Evolutionary conservation across 352 stramenopile genomes (phyloP).

Genomic region (Phytophthora melonis): DNA sequence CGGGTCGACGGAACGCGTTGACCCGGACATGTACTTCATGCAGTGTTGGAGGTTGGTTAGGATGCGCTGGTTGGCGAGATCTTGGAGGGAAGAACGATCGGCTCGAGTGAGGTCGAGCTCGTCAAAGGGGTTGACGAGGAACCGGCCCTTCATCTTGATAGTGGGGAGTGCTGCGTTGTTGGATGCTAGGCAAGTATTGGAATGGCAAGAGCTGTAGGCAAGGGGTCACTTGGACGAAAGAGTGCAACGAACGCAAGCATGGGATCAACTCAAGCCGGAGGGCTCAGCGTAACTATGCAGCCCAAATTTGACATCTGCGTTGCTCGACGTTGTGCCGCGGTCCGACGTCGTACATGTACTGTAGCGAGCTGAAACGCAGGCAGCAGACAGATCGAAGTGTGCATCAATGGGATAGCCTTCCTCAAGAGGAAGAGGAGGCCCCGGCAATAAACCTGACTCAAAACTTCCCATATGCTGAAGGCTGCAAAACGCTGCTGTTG

Average conservation of each 20-base stretch:
- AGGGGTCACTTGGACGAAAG: neutral
- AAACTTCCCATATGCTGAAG: constrained; percentile 20
- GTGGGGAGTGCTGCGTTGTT: neutral
- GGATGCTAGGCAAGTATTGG: constrained; percentile 5
- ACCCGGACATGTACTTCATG: constrained; percentile 34
- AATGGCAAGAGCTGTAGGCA: constrained; percentile 23
- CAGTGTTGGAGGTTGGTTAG: constrained; percentile 27
- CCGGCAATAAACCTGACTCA: neutral
- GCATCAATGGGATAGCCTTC: constrained; percentile 8
- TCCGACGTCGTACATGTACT: constrained; percentile 12
- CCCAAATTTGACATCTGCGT: constrained; percentile 13
- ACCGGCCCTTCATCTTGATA: constrained; percentile 40
- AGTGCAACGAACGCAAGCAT: neutral
- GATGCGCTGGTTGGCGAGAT: constrained; percentile 37
- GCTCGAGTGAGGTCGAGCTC: constrained; percentile 23
- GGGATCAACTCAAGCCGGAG: neutral
- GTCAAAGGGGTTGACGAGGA: constrained; percentile 46
- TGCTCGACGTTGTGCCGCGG: neutral
- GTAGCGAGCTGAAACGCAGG: constrained; percentile 1
- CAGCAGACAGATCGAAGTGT: neutral
- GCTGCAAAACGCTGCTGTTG: neutral
- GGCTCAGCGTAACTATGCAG: constrained; percentile 18
- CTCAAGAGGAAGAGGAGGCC: neutral
- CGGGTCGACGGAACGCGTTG: constrained; percentile 34
- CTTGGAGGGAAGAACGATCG: constrained; percentile 32